Evolutionary conservation across 192 early-diverging fungal species (phyloP), one percentile per base, ranked within the genome.

Genomic region (Linnemannia zychae): DNA sequence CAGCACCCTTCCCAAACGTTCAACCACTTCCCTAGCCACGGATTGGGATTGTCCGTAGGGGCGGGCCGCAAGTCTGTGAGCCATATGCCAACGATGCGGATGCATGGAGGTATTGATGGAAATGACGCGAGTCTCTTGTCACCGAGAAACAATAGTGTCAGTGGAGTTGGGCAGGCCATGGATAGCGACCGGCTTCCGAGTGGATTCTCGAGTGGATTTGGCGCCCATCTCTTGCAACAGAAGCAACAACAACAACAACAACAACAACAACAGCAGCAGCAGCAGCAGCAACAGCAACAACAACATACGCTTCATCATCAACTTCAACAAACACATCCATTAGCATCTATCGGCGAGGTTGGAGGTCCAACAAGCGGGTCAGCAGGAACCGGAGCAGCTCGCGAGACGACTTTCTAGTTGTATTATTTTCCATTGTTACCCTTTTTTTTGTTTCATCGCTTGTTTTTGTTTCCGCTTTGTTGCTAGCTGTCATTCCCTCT

Each of bases 21-120:
- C 37, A 48, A 34, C 49, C 79, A 81, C 46, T 49, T 81, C 15
- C 53, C 65, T 3, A 69, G 65, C 46, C 74, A 81, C 66, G 69
- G 52, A 12, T 36, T 76, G 67, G 81, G 81, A 22, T 40, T 76
- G 18, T 24, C 70, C 0, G 81, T 82, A 17, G 81, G 81, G 3
- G 73, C 81, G 15, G 75, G 81, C 17, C 44, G 81, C 18, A 82
- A 82, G 49, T 82, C 81, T 20, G 60, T 82, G 47, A 77, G 81
- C 65, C 81, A 82, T 65, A 3, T 73, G n/a, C 74, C 80, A 17
- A 70, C 77, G 4, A 67, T 80, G 72, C 33, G 71, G 15, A 72
- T 67, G 22, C 57, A 47, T n/a, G 53, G 71, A 20, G 57, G 75
- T 33, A 79, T 82, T 16, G 60, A 77, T 72, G 69, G 69, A 0